Base-by-base conservation (phyloP, 2,329 filamentous ascomycete genomes). In the Pseudogymnoascus sp. region DNA sequence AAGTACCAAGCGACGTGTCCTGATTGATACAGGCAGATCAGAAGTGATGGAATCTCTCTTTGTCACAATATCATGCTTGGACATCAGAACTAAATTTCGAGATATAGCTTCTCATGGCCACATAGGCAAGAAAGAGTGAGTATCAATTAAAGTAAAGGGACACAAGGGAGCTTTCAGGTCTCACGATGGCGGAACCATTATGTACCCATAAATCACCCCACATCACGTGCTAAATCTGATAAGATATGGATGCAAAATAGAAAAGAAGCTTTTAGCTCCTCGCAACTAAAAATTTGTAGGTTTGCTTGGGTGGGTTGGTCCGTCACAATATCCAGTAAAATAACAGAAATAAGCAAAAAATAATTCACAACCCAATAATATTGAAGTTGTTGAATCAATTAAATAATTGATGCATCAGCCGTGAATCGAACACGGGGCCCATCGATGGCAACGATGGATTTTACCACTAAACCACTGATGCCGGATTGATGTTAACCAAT, bases 381-480 rank as follows among this genome's bases (percentile, higher is more conserved):
- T n/a, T 10, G 7, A 7, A 50, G 14, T 11, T 31, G 14, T 31
- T 31, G 23, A 47, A 50, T 50, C n/a, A 25, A 50, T n/a, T n/a
- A 6, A 50, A 28, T 28, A 23, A 53, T 16, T 18, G 47, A 33
- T 56, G 50, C 50, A 56, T 56, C 50, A 56, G 50, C 50, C 50
- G 50, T 56, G 50, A 56, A 56, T 56, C 50, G 50, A 56, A 56
- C 50, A 33, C 50, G 50, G 50, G 50, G 50, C 25, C 50, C 50
- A 56, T 73, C 71, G 72, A 73, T 73, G 72, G 72, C 72, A 74
- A 74, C 72, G 72, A 73, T 69, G 71, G 70, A 74, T 74, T 73
- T 71, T 74, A 74, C 72, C 72, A 73, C 71, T 74, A 72, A 73
- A 73, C 71, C 70, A 73, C 68, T 53, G 47, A 63, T 63, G 44